Evolutionary conservation across 306 rosid species (phyloP).

Genomic region (Prunus persica): Prunus_persica_NCBIv2 NC_034009.1:46906501-46907000

Average conservation of each 20-base stretch:
- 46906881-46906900: constrained; percentile 57
- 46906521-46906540: neutral
- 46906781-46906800: neutral
- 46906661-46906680: constrained; percentile 56
- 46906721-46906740: constrained; percentile 62
- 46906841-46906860: too few relatives aligned
- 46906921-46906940: constrained; percentile 47
- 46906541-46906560: too few relatives aligned
- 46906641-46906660: constrained; percentile 77
- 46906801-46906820: neutral
- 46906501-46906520: neutral
- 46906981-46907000: constrained; percentile 34
- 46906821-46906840: neutral
- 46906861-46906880: constrained; percentile 41
- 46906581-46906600: constrained; percentile 16
- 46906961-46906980: constrained; percentile 48
- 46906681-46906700: constrained; percentile 79
- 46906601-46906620: constrained; percentile 53
- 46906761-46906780: constrained; percentile 33
- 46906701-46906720: constrained; percentile 62
- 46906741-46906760: constrained; percentile 78
- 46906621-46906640: constrained; percentile 58
- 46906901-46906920: constrained; percentile 32
- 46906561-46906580: neutral
- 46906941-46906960: constrained; percentile 69